These are phyloP conservation scores for Trichocomaceae sp. DNA, from an alignment of 2,329 filamentous ascomycete species.

Conservation along the genomic window DNA sequence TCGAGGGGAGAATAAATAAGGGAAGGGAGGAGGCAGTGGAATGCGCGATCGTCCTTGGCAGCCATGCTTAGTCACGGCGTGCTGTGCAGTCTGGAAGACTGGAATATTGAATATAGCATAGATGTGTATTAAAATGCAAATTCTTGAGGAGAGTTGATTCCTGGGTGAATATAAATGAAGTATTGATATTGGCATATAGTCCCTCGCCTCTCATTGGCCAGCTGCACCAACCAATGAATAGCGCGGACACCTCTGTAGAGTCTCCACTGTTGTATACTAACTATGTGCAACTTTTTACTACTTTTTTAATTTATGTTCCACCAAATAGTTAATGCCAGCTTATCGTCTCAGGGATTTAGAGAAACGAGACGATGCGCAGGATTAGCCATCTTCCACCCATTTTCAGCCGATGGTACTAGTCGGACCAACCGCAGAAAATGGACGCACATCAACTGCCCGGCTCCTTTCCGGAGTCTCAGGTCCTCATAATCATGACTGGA, in stretches of 20 bases:
- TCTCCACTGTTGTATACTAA: not conserved
- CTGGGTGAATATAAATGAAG: too few species aligned
- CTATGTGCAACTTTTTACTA: not conserved
- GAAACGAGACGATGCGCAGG: too few species aligned
- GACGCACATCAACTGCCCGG: constrained; percentile 12
- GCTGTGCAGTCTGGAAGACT: not conserved
- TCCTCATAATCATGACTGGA: constrained; percentile 86
- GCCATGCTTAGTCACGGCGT: not conserved
- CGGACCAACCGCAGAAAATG: not conserved
- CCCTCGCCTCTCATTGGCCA: not conserved
- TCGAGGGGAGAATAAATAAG: too few species aligned
- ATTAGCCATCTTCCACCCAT: too few species aligned
- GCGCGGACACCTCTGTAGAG: not conserved
- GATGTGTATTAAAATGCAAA: too few species aligned
- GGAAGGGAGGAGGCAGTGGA: not conserved
- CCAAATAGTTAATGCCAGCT: too few species aligned
- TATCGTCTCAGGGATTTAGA: too few species aligned
- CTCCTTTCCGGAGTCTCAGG: constrained; percentile 62
- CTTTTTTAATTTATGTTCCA: not conserved
- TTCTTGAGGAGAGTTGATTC: too few species aligned
- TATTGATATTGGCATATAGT: too few species aligned
- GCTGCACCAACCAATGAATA: not conserved
- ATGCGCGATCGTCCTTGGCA: not conserved
- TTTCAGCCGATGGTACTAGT: too few species aligned
- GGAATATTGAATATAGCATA: too few species aligned